Percentiles rank a stretch among this genome's conserved stretches.
phyloP scores from a whole-genome alignment of 164 flowering plant genomes.

The Dillenia suffruticosa region DNA sequence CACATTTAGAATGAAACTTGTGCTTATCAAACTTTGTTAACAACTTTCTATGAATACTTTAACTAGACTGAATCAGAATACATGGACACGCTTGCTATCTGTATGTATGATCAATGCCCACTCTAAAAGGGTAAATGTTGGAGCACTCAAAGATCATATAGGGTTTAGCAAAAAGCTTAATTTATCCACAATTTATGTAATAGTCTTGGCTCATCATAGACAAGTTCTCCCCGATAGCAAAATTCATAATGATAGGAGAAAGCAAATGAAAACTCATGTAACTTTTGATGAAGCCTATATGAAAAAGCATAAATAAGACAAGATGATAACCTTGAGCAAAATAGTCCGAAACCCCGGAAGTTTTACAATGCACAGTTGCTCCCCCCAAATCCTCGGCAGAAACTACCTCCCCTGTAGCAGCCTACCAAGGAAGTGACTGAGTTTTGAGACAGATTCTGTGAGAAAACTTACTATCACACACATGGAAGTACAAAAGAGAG shows the following conservation, averaged over 20 bases:
- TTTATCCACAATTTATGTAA: neutral
- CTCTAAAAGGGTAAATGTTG: too few relatives aligned
- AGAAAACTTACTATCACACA: too few relatives aligned
- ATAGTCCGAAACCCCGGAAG: slow-evolving; percentile 95
- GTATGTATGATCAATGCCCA: too few relatives aligned
- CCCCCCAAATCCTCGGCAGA: slow-evolving; percentile 97
- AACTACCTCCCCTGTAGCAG: slow-evolving; percentile 98
- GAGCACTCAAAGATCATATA: too few relatives aligned
- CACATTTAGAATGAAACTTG: too few relatives aligned
- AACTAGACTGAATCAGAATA: too few relatives aligned
- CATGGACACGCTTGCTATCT: too few relatives aligned
- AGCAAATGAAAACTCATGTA: neutral
- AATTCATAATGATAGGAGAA: neutral
- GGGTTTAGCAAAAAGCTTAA: too few relatives aligned
- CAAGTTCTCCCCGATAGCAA: neutral
- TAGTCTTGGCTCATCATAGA: neutral
- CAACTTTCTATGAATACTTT: too few relatives aligned
- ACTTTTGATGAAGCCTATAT: neutral
- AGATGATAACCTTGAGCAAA: slow-evolving; percentile 73
- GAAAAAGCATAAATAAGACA: slow-evolving; percentile 3
- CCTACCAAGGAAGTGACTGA: slow-evolving; percentile 41
- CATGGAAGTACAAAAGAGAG: too few relatives aligned
- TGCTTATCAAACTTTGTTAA: too few relatives aligned
- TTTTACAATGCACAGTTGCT: slow-evolving; percentile 84
- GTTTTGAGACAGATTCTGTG: slow-evolving; percentile 2